Evolutionary conservation across 305 asterid genomes (phyloP).

Genomic region (Fraxinus dipetala): DNA sequence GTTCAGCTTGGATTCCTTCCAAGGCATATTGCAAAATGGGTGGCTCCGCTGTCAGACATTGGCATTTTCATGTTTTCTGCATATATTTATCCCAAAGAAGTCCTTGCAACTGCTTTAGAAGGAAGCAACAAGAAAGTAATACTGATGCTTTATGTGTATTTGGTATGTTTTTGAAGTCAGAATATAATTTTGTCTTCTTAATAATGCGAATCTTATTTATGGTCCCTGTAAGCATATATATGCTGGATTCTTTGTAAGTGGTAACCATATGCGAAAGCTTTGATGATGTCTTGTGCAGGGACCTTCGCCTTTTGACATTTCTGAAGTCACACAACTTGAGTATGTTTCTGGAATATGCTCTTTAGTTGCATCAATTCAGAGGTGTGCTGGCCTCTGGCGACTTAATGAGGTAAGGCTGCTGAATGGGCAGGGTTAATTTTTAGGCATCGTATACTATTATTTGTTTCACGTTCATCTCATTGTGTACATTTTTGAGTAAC

Average conservation of each 20-base stretch:
- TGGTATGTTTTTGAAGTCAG: slow-evolving; percentile 42
- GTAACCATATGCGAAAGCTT: slow-evolving; percentile 15
- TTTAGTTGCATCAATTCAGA: slow-evolving; percentile 69
- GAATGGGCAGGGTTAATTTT: not conserved
- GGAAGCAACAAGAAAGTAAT: slow-evolving; percentile 64
- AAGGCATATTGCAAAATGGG: slow-evolving; percentile 72
- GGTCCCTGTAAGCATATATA: slow-evolving; percentile 22
- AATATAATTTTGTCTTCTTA: slow-evolving; percentile 3
- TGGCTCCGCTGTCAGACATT: slow-evolving; percentile 66
- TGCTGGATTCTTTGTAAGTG: slow-evolving; percentile 15
- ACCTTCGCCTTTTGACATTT: slow-evolving; percentile 51
- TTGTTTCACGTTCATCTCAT: slow-evolving; percentile 1
- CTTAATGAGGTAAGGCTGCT: slow-evolving; percentile 63
- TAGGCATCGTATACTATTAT: not conserved
- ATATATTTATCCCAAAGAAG: slow-evolving; percentile 65
- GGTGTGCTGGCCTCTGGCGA: slow-evolving; percentile 83
- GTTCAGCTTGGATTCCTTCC: slow-evolving; percentile 87
- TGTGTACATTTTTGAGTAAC: not conserved
- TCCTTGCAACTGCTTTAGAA: slow-evolving; percentile 76
- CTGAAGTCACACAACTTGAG: slow-evolving; percentile 39
- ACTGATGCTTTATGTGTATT: slow-evolving; percentile 59
- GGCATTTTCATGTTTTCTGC: slow-evolving; percentile 81
- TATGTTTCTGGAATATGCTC: slow-evolving; percentile 63
- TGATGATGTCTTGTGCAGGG: slow-evolving; percentile 50
- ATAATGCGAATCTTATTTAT: slow-evolving; percentile 16